Base-by-base conservation (phyloP, 1,284 basidiomycete species). In the Clitocybe nebularis region DNA sequence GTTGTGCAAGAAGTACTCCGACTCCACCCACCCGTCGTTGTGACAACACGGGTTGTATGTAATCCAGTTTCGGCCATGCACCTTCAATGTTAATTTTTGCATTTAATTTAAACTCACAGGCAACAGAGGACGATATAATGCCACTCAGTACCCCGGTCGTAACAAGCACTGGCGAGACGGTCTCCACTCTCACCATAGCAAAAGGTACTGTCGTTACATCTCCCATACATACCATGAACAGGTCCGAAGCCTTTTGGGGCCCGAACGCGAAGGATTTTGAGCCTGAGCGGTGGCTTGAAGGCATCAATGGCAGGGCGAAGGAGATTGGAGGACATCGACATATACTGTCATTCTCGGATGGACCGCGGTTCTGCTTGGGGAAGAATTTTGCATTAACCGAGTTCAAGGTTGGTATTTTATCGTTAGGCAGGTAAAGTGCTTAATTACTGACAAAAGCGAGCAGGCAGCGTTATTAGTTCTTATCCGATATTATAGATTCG, bases 1-100 rank as follows among this genome's bases (percentile, higher is more conserved):
- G 71, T 85, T n/a, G 65, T 71, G 2, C 71, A 72, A 32, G 72
- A 75, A 46, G 58, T 59, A 0, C 74, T 69, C 57, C 67, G 54
- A 64, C 66, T 69, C 2, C 70, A 72, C 45, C 65, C 70, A 7
- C 63, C 71, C 0, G 50, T 71, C 1, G 2, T 62, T 56, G 61
- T 72, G 64, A 63, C 68, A 46, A 56, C 58, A 21, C 57, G 67
- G 28, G 46, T 63, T 2, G 71, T 72, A 60, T n/a, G 71, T 32
- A 16, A 5, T 32, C 11, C 14, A 17, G 5, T 65, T 25, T 26
- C 36, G 38, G 20, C 51, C 24, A 44, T 55, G 8, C 59, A n/a
- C n/a, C n/a, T n/a, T n/a, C n/a, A n/a, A n/a, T n/a, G n/a, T n/a
- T n/a, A n/a, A n/a, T n/a, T n/a, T n/a, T n/a, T n/a, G n/a, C n/a